These are phyloP conservation scores for Ophiostoma perfectum DNA, from an alignment of 2,329 filamentous ascomycete genomes.

Conservation along the genomic window DNA sequence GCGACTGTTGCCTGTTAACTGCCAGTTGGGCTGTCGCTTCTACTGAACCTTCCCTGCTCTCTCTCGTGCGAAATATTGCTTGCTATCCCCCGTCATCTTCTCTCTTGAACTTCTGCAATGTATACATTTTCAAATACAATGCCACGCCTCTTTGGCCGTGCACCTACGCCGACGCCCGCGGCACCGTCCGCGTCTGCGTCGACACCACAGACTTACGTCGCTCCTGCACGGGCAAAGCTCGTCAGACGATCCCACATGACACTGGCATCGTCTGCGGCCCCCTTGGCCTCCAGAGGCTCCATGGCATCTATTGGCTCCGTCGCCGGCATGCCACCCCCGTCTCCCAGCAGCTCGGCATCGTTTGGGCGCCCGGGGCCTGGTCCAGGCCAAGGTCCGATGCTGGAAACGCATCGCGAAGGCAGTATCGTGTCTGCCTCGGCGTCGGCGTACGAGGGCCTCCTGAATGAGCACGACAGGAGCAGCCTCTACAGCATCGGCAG, in stretches of 20 bases:
- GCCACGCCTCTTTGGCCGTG: constrained; percentile 24
- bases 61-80: neutral
- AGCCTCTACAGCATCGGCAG: constrained; percentile 18
- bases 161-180: constrained; percentile 15
- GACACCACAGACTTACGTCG: neutral
- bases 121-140: constrained; percentile 18
- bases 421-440: constrained; percentile 21
- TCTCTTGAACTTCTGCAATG: neutral
- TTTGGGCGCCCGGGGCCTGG: neutral
- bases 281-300: neutral
- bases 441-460: constrained; percentile 23
- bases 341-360: neutral
- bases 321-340: neutral
- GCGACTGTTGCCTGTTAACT: neutral
- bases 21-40: neutral
- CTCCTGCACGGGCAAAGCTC: constrained; percentile 17
- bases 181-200: neutral
- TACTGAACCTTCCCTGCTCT: neutral
- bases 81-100: neutral
- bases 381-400: neutral
- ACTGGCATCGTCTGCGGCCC: neutral
- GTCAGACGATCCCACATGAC: constrained; percentile 15
- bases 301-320: neutral
- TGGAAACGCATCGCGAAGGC: constrained; percentile 13
- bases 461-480: constrained; percentile 18